Evolutionary conservation across 306 rosid genomes (phyloP).

Genomic region (Carpinus fangiana): DNA sequence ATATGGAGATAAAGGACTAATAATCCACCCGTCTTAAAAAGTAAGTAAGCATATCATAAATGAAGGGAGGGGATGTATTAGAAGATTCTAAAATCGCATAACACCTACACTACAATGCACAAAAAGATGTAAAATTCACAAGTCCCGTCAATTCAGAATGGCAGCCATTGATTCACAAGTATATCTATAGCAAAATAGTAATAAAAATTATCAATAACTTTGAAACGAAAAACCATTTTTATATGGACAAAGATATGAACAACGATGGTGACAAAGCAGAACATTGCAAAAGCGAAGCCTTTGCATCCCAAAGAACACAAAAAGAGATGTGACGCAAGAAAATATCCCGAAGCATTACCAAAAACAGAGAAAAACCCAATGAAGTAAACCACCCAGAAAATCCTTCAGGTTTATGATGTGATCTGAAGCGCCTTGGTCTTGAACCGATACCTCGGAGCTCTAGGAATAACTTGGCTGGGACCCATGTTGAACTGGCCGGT

Average conservation of each 20-base stretch:
- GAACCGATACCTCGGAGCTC: conserved; percentile 77
- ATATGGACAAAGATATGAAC: background rate
- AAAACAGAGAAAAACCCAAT: background rate
- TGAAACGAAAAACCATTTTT: too few relatives aligned
- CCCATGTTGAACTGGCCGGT: conserved; percentile 85
- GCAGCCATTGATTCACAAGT: background rate
- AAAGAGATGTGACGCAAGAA: too few relatives aligned
- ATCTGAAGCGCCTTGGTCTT: conserved; percentile 79
- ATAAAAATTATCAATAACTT: background rate
- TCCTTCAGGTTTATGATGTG: conserved; percentile 31
- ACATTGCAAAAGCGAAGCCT: too few relatives aligned
- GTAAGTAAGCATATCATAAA: too few relatives aligned
- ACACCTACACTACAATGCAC: too few relatives aligned
- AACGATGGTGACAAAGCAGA: too few relatives aligned
- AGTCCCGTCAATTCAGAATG: too few relatives aligned
- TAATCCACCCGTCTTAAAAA: too few relatives aligned
- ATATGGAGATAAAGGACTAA: background rate
- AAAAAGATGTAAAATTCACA: background rate
- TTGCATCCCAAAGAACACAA: too few relatives aligned
- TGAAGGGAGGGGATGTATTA: too few relatives aligned
- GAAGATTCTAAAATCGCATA: too few relatives aligned
- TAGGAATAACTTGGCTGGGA: conserved; percentile 88
- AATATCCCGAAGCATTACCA: background rate
- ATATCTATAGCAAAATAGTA: background rate
- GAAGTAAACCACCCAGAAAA: background rate